These are phyloP conservation scores for Penicillium ucsense DNA, from an alignment of 495 filamentous ascomycete genomes.

Conservation along the genomic window DNA sequence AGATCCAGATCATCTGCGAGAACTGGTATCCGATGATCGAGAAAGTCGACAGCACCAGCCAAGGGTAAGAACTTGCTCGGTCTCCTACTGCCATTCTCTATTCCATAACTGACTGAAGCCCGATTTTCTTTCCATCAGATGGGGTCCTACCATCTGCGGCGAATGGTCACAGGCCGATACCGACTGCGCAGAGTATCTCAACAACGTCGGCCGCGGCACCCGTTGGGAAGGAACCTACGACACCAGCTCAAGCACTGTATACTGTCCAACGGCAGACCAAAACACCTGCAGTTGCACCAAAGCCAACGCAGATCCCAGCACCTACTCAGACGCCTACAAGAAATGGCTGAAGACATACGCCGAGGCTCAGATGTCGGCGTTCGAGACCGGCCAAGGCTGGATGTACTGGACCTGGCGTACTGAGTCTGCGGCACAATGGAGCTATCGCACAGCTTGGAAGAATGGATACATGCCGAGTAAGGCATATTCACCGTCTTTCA, in stretches of 20 bases:
- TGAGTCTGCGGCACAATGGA: constrained; percentile 80
- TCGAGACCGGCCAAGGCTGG: constrained; percentile 90
- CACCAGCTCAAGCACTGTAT: constrained; percentile 50
- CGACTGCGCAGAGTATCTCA: constrained; percentile 81
- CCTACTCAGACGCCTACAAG: constrained; percentile 71
- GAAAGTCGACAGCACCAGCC: constrained; percentile 55
- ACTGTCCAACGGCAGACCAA: constrained; percentile 56
- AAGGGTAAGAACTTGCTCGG: constrained; percentile 43
- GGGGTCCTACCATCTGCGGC: constrained; percentile 92
- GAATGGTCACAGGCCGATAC: constrained; percentile 99
- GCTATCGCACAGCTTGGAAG: constrained; percentile 75
- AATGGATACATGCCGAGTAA: constrained; percentile 76
- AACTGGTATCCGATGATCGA: constrained; percentile 75
- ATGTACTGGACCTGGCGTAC: constrained; percentile 96
- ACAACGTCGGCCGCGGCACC: constrained; percentile 79
- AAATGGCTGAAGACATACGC: constrained; percentile 81
- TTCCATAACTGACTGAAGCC: no score
- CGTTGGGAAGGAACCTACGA: constrained; percentile 81
- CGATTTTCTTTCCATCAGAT: constrained; percentile 29
- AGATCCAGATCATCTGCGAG: constrained; percentile 74
- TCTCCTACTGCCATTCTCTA: not conserved
- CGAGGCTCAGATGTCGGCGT: constrained; percentile 88
- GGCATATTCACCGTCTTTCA: constrained; percentile 66
- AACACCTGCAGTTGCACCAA: constrained; percentile 57
- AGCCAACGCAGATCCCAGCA: constrained; percentile 62